phyloP scores from a whole-genome alignment of 768 basidiomycete genomes.

The Royoungia palumana region DNA sequence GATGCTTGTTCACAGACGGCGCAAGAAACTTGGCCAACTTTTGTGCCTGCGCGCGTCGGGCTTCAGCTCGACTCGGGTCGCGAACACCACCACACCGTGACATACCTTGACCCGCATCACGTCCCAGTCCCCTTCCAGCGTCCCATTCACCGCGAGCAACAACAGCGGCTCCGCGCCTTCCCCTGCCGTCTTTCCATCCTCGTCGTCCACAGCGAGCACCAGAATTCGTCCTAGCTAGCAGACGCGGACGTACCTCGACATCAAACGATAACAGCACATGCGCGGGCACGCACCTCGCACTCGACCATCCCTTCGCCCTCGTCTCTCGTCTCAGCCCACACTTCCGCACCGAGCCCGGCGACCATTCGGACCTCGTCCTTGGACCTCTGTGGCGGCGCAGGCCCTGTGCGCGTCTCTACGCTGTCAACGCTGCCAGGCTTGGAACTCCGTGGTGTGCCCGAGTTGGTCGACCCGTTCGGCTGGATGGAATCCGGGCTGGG shows the following conservation, averaged over 20 bases:
- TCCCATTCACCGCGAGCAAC: conserved; percentile 67
- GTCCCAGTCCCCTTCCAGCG: conserved; percentile 61
- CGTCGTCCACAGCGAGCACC: conserved; percentile 60
- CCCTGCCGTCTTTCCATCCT: conserved; percentile 3
- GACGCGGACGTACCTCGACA: conserved; percentile 1
- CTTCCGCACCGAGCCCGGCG: conserved; percentile 68
- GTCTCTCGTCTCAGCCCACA: conserved; percentile 74
- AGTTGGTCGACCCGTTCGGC: conserved; percentile 9
- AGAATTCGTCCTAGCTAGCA: conserved; percentile 66
- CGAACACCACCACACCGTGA: not conserved
- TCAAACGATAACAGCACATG: no score
- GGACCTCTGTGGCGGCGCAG: conserved; percentile 32
- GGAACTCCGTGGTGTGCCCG: conserved; percentile 9
- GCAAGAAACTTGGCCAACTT: conserved; percentile 33
- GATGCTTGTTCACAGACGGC: conserved; percentile 38
- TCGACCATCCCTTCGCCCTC: conserved; percentile 61
- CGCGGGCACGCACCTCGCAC: conserved; percentile 58
- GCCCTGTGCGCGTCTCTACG: conserved; percentile 2
- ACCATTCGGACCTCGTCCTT: conserved; percentile 76
- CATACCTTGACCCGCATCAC: conserved; percentile 60
- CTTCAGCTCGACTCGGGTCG: not conserved
- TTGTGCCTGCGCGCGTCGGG: conserved; percentile 27
- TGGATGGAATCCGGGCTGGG: conserved; percentile 12
- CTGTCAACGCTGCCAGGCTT: conserved; percentile 11
- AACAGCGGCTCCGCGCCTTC: conserved; percentile 47